A percentile compares a stretch with the other conserved stretches of the same genome.
Evolutionary conservation across 2,329 filamentous ascomycete genomes (phyloP).

Genomic region (Colletotrichum tofieldiae): DNA sequence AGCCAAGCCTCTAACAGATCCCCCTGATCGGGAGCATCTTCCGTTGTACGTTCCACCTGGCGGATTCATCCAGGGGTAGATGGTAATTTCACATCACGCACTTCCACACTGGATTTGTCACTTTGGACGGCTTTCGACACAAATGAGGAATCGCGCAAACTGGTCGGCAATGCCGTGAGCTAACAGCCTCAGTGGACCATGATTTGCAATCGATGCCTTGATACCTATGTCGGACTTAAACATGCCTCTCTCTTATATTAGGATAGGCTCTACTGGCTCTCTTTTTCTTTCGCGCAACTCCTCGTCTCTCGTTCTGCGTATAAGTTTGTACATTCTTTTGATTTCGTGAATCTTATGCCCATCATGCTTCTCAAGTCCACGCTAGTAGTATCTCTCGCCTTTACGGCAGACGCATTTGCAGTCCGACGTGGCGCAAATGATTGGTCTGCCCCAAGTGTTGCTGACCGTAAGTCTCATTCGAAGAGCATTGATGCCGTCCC

Average conservation of each 20-base stretch:
- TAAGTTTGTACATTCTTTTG: neutral
- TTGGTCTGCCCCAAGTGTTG: constrained; percentile 34
- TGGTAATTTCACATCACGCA: constrained; percentile 28
- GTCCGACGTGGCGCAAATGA: constrained; percentile 22
- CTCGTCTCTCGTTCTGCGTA: neutral
- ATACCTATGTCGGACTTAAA: neutral
- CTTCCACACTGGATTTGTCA: constrained; percentile 21
- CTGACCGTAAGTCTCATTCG: constrained; percentile 25
- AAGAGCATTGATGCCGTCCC: too few species aligned
- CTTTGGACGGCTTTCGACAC: constrained; percentile 17
- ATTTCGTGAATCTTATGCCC: neutral
- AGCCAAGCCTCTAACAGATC: constrained; percentile 7
- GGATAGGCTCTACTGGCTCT: too few species aligned
- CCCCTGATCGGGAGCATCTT: constrained; percentile 28
- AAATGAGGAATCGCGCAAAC: constrained; percentile 25
- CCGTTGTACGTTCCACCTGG: neutral
- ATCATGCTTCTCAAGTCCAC: constrained; percentile 30
- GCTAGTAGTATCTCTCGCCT: constrained; percentile 15
- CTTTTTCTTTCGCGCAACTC: neutral
- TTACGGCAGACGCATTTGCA: constrained; percentile 34
- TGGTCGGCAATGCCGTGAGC: constrained; percentile 13
- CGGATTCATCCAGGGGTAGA: constrained; percentile 10
- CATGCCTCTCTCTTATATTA: neutral
- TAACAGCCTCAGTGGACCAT: constrained; percentile 13
- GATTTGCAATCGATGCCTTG: neutral